Base-by-base conservation (phyloP, 768 basidiomycete species). In the Mycena pura region DNA sequence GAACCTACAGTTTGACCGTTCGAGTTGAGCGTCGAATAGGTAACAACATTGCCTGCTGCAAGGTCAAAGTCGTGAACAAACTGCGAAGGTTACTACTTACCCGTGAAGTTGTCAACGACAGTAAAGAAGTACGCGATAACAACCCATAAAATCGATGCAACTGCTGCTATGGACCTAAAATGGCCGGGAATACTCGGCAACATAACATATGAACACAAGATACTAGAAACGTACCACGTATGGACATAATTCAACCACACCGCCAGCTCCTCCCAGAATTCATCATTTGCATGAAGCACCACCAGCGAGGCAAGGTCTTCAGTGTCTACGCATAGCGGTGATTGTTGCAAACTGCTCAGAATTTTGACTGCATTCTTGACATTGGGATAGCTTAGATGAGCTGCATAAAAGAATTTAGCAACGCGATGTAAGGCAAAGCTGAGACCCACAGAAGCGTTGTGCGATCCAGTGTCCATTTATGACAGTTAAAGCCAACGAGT, bases 1-100 rank as follows among this genome's bases (percentile, higher is more conserved):
- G 77, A 77, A 1, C 79, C 79, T 5, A 78, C 76, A 11, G 69
- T 77, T 45, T 81, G 72, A 0, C 80, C 82, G 22, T 71, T 77
- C 6, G 74, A 66, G 39, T 75, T 67, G 6, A 79, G 48, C 6
- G 63, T 43, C 5, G 46, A 57, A 22, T 54, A 64, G 6, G 62
- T 68, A 9, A 68, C 57, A 31, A 70, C 55, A 6, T 65, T 51
- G 4, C 49, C 49, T 50, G 25, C 19, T 4, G n/a, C 17, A 32
- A 1, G 24, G 24, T 22, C n/a, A n/a, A n/a, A n/a, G n/a, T n/a
- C n/a, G 5, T 6, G n/a, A 10, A 38, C 10, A 17, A 25, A 9
- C 17, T 10, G 22, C 24, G 3, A 27, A 25, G 19, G 21, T 11
- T 21, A 22, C 17, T 22, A 21, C 54, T 29, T 17, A 59, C 62